Evolutionary conservation across 2,329 filamentous ascomycete genomes (phyloP), one percentile per base, ranked within the genome.

Genomic region (Aureobasidium melanogenum): DNA sequence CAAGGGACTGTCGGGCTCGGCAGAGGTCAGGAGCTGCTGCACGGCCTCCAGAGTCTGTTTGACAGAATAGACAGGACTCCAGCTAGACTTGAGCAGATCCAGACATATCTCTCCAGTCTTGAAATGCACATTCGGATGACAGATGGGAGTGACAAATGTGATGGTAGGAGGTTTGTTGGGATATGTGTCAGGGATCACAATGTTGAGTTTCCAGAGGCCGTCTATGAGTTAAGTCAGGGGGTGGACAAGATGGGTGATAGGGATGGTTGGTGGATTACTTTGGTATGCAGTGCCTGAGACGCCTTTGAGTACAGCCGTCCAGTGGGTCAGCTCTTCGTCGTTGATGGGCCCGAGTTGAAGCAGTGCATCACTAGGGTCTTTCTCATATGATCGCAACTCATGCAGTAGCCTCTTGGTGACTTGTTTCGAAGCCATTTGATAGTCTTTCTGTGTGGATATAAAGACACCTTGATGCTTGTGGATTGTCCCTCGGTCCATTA

Each of bases 51-150:
- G 77, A 64, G 87, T 88, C 69, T 87, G 84, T 38, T 87, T 82
- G 22, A 97, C 82, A 43, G 87, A 92, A 74, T 96, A 94, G 19
- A 90, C 86, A 1, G 92, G 89, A 63, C 89, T 88, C 93, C 93
- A 97, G 19, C 82, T 82, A 0, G 77, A 79, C 63, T 83, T 85
- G 55, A 99, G 80, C 64, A 97, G 81, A 71, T 97, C 94, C 30
- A 97, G 84, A 74, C 94, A 99, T 71, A 99, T 94, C 75, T 97
- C 92, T 67, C 94, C 94, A 2, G 85, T 91, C 67, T 79, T 77
- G 71, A 84, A 85, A 64, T 82, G 77, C 48, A 88, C 85, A 75
- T 97, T 97, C 51, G 92, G 86, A 77, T 96, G 91, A 69, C 90
- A 88, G 66, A 95, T 85, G 64, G 85, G 84, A 38, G 91, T 99